Evolutionary conservation across 805 yeast species (phyloP), one percentile per base, ranked within the genome.

Genomic region (Trichomonascus vanleenenianus): DNA sequence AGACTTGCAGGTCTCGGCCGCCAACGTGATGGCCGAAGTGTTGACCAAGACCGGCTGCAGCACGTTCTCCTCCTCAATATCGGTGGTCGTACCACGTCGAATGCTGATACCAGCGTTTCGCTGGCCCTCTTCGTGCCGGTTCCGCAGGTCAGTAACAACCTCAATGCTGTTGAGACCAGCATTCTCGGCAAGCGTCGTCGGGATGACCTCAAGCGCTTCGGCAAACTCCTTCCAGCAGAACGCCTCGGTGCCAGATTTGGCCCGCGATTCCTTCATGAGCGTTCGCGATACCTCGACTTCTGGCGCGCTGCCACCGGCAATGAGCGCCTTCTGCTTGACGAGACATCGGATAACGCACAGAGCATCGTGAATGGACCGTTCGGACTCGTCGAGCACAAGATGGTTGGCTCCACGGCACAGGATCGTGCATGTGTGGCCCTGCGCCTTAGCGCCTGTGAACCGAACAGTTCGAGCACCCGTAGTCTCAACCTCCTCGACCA

Each of bases 231-330:
- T 82, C 79, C 85, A 89, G 56, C 94, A 89, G 52, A 86, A 78
- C 46, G 91, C 89, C 64, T 88, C 95, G 9, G 86, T 85, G 42
- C 97, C 97, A 15, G 85, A 76, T 54, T 83, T 71, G 44, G 76
- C 69, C 52, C 79, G 74, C 27, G 94, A 74, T 63, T 87, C 95
- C 55, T 78, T 79, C 55, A 76, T 70, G 54, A 88, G 68, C 11
- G 76, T 76, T 52, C 91, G 78, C 9, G 96, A 79, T 6, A 86
- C 81, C 70, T 89, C 96, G 53, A 88, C 79, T 67, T 88, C 97
- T 39, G 97, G 95, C 4, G 98, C 97, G 58, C 97, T 98, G 52
- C 98, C 99, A 57, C 99, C 99, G 11, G 97, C 96, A 68, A 93
- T 88, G 61, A 85, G 71, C 1, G 89, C 95, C 60, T 77, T 83